Evolutionary conservation across 164 flowering plant species (phyloP).

Genomic region (Piper longum): DNA sequence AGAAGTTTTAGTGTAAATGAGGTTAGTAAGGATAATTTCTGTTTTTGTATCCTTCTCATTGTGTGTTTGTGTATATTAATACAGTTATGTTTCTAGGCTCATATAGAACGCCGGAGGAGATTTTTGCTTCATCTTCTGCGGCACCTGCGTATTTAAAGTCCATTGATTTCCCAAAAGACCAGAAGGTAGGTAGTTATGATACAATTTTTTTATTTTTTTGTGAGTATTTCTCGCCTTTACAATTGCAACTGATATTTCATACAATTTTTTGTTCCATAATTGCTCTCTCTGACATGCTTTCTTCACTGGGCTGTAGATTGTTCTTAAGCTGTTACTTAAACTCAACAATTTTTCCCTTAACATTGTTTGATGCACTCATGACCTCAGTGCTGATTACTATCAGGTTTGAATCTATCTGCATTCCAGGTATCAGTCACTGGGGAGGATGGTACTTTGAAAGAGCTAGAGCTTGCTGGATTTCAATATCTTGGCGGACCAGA

Average conservation of each 20-base stretch:
- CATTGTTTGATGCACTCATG: neutral
- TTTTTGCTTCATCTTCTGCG: constrained; percentile 97
- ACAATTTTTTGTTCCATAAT: no score
- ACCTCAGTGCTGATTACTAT: neutral
- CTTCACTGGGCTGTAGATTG: no score
- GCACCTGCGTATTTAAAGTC: constrained; percentile 92
- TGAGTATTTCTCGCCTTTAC: neutral
- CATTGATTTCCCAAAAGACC: constrained; percentile 85
- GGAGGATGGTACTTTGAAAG: constrained; percentile 94
- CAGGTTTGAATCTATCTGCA: neutral
- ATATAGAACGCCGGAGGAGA: constrained; percentile 62
- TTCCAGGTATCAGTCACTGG: constrained; percentile 88
- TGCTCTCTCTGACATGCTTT: no score
- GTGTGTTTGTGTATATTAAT: constrained; percentile 4
- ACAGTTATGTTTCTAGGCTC: neutral
- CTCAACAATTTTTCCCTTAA: neutral
- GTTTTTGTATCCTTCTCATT: neutral
- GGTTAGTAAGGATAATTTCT: constrained; percentile 25
- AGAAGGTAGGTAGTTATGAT: constrained; percentile 39
- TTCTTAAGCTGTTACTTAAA: no score
- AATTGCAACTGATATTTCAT: no score
- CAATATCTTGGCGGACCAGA: constrained; percentile 96
- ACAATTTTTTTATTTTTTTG: neutral
- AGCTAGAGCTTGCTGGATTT: constrained; percentile 93
- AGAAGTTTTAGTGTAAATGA: constrained; percentile 82